phyloP scores from a whole-genome alignment of 306 rosid genomes.

The Casuarina equisetifolia region DNA sequence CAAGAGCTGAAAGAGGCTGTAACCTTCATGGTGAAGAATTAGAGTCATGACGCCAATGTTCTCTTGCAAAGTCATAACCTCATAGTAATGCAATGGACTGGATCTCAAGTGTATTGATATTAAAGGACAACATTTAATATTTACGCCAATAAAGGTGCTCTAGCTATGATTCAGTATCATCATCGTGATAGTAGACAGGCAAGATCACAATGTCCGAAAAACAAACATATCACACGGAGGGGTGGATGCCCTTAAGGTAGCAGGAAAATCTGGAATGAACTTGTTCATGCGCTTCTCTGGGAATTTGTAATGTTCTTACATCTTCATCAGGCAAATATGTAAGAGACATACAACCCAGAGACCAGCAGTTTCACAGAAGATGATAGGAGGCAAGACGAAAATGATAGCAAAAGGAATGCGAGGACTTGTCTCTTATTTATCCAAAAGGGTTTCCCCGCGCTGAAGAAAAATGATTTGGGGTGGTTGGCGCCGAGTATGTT shows the following conservation, averaged over 20 bases:
- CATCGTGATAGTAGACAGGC: background rate
- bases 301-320: background rate
- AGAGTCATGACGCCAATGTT: background rate
- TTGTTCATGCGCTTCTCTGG: background rate
- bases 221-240: background rate
- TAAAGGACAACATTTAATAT: background rate
- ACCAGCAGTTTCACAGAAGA: background rate
- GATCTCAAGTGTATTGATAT: background rate
- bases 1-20: background rate
- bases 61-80: background rate
- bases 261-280: background rate
- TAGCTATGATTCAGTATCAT: background rate
- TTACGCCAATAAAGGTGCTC: background rate
- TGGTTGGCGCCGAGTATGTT: constrained; percentile 24
- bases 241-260: background rate
- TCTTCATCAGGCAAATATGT: background rate
- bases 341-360: background rate
- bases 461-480: constrained; percentile 34
- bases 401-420: background rate
- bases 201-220: background rate
- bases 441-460: constrained; percentile 71
- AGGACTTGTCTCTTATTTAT: constrained; percentile 28
- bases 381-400: background rate
- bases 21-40: background rate
- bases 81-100: background rate